Conservation (phyloP, 2,329 filamentous ascomycete genomes). For the Trichoderma atrobrunneum region DNA sequence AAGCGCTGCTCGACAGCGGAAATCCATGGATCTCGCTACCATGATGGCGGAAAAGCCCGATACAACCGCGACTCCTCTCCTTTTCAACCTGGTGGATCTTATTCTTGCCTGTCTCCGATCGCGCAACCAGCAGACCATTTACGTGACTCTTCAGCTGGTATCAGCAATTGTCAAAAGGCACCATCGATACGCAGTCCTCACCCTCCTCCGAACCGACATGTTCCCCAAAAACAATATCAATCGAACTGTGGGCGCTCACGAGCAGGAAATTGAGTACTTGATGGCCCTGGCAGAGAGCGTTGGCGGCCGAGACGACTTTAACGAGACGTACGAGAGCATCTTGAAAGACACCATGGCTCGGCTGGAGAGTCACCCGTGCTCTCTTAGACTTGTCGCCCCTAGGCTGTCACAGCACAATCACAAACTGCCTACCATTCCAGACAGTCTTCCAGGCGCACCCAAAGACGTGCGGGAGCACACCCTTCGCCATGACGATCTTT, state of each 20-base stretch:
- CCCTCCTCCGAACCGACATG: slow-evolving; percentile 66
- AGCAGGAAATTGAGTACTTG: slow-evolving; percentile 71
- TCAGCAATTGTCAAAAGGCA: slow-evolving; percentile 84
- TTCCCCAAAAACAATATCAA: slow-evolving; percentile 51
- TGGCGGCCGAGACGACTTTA: slow-evolving; percentile 66
- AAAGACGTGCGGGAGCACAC: slow-evolving; percentile 60
- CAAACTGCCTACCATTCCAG: slow-evolving; percentile 52
- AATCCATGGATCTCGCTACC: slow-evolving; percentile 82
- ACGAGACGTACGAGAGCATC: slow-evolving; percentile 69
- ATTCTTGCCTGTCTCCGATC: slow-evolving; percentile 83
- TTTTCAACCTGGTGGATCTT: slow-evolving; percentile 93
- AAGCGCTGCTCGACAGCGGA: slow-evolving; percentile 73
- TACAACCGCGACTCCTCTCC: slow-evolving; percentile 69
- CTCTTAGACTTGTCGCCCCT: slow-evolving; percentile 63
- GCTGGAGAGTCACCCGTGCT: slow-evolving; percentile 72
- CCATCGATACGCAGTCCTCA: slow-evolving; percentile 79
- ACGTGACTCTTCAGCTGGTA: slow-evolving; percentile 82
- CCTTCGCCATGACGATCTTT: slow-evolving; percentile 59
- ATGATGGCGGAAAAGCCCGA: slow-evolving; percentile 75
- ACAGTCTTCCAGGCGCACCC: slow-evolving; percentile 59
- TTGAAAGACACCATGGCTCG: slow-evolving; percentile 67
- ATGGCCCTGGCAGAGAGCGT: slow-evolving; percentile 66
- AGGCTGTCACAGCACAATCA: slow-evolving; percentile 56
- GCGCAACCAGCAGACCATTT: slow-evolving; percentile 80
- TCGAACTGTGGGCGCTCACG: slow-evolving; percentile 70